A percentile compares a stretch with the other conserved stretches of the same genome.
Evolutionary conservation across 225 moss, liverwort and hornwort genomes (phyloP).

Genomic region (Physcomitrellopsis africana): DNA sequence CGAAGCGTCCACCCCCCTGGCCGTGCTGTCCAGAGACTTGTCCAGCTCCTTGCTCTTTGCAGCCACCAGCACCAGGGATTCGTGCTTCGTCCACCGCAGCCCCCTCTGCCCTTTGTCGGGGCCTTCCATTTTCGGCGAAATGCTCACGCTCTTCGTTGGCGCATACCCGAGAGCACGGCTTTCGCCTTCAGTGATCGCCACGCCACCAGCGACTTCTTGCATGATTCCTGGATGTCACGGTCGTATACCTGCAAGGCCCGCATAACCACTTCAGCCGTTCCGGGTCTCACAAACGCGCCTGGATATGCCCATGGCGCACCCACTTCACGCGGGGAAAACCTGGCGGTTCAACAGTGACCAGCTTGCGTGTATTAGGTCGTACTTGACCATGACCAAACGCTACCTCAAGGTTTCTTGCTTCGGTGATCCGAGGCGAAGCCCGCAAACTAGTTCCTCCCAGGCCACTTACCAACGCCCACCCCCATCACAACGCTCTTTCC

Average conservation of each 20-base stretch:
- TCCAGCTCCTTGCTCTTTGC: slow-evolving; percentile 93
- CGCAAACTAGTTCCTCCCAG: neutral
- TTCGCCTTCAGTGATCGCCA: slow-evolving; percentile 35
- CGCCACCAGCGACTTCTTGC: slow-evolving; percentile 48
- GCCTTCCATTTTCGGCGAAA: slow-evolving; percentile 62
- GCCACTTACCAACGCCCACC: neutral
- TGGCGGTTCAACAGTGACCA: neutral
- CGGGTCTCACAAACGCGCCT: neutral
- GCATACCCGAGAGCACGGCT: slow-evolving; percentile 36
- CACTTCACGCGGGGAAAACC: neutral
- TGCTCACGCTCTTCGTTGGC: slow-evolving; percentile 52
- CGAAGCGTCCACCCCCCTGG: slow-evolving; percentile 58
- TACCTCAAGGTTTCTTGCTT: neutral
- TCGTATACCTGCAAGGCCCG: slow-evolving; percentile 44
- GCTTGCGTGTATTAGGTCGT: too few species aligned
- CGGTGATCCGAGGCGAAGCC: neutral
- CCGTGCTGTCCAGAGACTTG: slow-evolving; percentile 71
- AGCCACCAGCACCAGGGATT: slow-evolving; percentile 76
- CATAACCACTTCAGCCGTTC: neutral
- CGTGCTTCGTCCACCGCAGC: slow-evolving; percentile 87
- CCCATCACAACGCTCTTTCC: neutral
- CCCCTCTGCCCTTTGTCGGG: slow-evolving; percentile 66
- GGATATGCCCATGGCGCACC: neutral
- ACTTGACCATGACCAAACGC: too few species aligned
- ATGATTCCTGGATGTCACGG: slow-evolving; percentile 38